Evolutionary conservation across 164 flowering plant genomes (phyloP), one percentile per base, ranked within the genome.

Genomic region (Vitis rupestris): DNA sequence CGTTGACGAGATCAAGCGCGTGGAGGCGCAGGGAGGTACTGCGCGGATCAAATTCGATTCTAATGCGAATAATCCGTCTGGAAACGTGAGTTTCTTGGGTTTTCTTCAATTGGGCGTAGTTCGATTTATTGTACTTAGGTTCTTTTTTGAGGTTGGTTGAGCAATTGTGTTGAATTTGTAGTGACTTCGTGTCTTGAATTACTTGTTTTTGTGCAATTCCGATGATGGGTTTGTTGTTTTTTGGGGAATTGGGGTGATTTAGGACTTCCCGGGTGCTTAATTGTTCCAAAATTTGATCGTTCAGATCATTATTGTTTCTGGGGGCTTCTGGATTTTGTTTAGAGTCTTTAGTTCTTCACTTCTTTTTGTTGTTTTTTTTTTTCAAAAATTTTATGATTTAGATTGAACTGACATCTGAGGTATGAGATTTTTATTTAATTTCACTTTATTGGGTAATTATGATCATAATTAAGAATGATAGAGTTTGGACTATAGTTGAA

Each of bases 1-100:
- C 23, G 89, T 93, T 30, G 97, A 95, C 11, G 98, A 93, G 91
- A 91, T 95, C 88, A 91, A 70, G 79, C 85, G 90, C 50, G 85
- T 83, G 48, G 97, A 95, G 82, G 82, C 87, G 1, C 84, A 82
- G 58, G 97, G 93, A 0, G 91, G 86, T 2, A 66, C 76, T 29
- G 86, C 98, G n/a, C 75, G 82, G 78, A 91, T 95, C 72, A 95
- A 90, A 71, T 93, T 95, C 58, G 98, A 82, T 69, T 58, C 83
- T n/a, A 79, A 84, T 57, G 76, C 89, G 10, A 84, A 79, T 54
- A 88, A 84, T 65, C 62, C 87, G 1, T 52, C 72, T 14, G 97
- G 87, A n/a, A 93, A 90, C 65, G 99, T 93, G 69, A 79, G 94
- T 78, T 50, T 15, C 47, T 68, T 2, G 9, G 12, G 54, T 67